Conservation (phyloP, 2,329 filamentous ascomycete genomes). For the Aspergillus fumigatiaffinis region DNA sequence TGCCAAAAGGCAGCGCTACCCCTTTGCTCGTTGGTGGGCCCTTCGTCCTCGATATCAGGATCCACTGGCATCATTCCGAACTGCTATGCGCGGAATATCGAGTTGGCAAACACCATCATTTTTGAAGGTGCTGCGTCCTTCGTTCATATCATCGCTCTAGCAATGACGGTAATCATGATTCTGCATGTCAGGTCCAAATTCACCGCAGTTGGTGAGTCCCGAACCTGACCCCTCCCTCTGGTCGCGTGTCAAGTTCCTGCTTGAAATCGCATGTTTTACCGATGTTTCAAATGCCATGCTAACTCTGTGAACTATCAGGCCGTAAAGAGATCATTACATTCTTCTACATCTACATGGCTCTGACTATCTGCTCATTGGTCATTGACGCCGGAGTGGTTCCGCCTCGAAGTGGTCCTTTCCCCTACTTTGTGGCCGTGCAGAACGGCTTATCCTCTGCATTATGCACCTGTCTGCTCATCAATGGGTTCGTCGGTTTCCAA, state of each 20-base stretch:
- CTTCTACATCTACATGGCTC: constrained; percentile 93
- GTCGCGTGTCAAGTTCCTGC: background rate
- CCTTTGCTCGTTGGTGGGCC: constrained; percentile 79
- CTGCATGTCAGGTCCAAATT: constrained; percentile 96
- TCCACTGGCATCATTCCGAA: constrained; percentile 77
- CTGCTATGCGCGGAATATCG: constrained; percentile 93
- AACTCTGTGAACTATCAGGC: constrained; percentile 38
- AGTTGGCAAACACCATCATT: constrained; percentile 96
- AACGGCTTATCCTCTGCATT: constrained; percentile 80
- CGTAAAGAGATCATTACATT: constrained; percentile 76
- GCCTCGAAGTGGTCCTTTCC: constrained; percentile 72
- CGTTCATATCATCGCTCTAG: constrained; percentile 83
- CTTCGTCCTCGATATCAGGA: constrained; percentile 58
- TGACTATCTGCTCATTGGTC: constrained; percentile 82
- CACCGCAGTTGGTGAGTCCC: constrained; percentile 79
- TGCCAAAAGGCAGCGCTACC: constrained; percentile 83
- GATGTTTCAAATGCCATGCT: background rate
- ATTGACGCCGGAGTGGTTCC: constrained; percentile 92
- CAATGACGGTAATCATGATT: constrained; percentile 97
- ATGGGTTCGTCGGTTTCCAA: constrained; percentile 97
- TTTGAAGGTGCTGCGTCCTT: constrained; percentile 89
- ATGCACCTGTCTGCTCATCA: constrained; percentile 86
- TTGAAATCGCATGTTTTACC: background rate
- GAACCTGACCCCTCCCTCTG: background rate
- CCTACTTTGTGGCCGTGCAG: constrained; percentile 88